phyloP scores from a whole-genome alignment of 169 alveolate genomes.

The Cytauxzoon felis region DNA sequence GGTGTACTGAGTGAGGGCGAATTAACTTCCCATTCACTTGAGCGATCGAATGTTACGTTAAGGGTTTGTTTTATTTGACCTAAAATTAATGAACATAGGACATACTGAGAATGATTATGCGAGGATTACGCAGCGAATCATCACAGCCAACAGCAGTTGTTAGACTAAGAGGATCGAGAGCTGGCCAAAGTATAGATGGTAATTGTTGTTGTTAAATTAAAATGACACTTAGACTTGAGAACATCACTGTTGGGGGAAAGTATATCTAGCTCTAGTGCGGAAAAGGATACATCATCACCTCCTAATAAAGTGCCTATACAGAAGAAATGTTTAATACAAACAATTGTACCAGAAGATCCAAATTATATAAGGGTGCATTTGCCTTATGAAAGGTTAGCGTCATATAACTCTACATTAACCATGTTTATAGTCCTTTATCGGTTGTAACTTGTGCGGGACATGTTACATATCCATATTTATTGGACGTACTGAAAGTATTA shows the following conservation, averaged over 20 bases:
- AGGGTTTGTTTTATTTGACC: constrained; percentile 20
- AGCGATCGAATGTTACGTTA: constrained; percentile 15
- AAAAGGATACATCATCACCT: background rate
- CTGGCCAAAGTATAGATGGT: constrained; percentile 16
- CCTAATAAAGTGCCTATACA: background rate
- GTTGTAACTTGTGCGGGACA: constrained; percentile 59
- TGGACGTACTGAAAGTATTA: constrained; percentile 16
- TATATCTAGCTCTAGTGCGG: background rate
- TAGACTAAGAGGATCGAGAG: constrained; percentile 1
- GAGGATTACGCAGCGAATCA: constrained; percentile 31
- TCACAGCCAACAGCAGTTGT: constrained; percentile 17
- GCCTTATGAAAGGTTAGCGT: constrained; percentile 54
- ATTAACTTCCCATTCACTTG: background rate
- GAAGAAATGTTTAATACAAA: constrained; percentile 1
- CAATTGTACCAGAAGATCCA: constrained; percentile 16
- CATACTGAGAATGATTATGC: constrained; percentile 48
- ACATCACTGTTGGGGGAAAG: background rate
- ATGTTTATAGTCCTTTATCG: constrained; percentile 45
- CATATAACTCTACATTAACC: background rate
- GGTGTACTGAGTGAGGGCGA: background rate
- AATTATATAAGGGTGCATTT: constrained; percentile 28
- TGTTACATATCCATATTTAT: constrained; percentile 40
- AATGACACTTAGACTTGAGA: background rate
- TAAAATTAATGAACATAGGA: constrained; percentile 8
- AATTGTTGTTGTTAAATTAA: background rate